Percentiles rank a stretch among this genome's conserved stretches.
These are phyloP conservation scores for Colletotrichum tropicicola DNA, from an alignment of 2,329 filamentous ascomycete species.

Conservation along the genomic window DNA sequence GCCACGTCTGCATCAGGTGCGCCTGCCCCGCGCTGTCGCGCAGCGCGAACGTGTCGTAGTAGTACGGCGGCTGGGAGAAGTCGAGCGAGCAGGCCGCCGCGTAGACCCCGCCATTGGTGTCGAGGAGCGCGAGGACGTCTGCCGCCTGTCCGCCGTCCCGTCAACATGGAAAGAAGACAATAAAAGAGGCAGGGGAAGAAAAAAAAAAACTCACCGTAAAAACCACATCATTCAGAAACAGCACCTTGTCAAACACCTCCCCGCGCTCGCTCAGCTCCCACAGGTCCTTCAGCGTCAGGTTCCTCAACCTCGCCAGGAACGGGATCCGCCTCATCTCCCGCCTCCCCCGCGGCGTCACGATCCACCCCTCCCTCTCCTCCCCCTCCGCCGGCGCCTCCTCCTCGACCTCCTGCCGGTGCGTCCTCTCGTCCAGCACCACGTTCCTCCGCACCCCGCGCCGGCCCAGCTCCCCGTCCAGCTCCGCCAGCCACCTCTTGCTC, in stretches of 20 bases:
- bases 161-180: neutral
- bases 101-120: slow-evolving; percentile 66
- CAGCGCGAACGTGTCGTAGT: slow-evolving; percentile 72
- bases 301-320: slow-evolving; percentile 72
- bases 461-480: slow-evolving; percentile 64
- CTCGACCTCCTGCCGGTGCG: slow-evolving; percentile 65
- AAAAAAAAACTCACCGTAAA: slow-evolving; percentile 58
- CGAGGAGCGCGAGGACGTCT: slow-evolving; percentile 63
- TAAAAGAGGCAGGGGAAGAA: neutral
- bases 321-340: slow-evolving; percentile 73
- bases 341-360: slow-evolving; percentile 62
- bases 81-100: slow-evolving; percentile 71
- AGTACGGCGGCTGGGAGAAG: slow-evolving; percentile 60
- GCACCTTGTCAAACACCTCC: slow-evolving; percentile 62
- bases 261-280: slow-evolving; percentile 58
- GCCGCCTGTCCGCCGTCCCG: slow-evolving; percentile 48
- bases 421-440: slow-evolving; percentile 66
- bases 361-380: slow-evolving; percentile 66
- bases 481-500: slow-evolving; percentile 68
- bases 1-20: slow-evolving; percentile 64
- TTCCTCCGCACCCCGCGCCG: slow-evolving; percentile 60
- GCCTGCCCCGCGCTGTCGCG: slow-evolving; percentile 61
- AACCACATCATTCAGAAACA: slow-evolving; percentile 72
- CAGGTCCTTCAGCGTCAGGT: slow-evolving; percentile 69
- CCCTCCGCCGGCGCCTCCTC: slow-evolving; percentile 28